Evolutionary conservation across 169 alveolate species (phyloP), one percentile per base, ranked within the genome.

Genomic region (Plasmodium gaboni): DNA sequence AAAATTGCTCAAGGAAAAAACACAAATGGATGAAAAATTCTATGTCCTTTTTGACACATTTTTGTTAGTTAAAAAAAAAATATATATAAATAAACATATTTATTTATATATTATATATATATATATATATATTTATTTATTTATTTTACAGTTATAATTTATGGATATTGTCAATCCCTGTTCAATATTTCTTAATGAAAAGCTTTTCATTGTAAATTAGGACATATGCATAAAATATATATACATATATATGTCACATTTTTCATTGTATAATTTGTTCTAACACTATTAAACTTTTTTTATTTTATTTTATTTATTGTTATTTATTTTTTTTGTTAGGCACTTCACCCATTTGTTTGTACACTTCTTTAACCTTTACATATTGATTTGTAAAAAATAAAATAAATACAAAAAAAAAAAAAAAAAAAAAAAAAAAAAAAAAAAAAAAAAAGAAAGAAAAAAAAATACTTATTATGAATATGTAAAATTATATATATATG

Each of bases 301-400:
- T 32, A 32, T 32, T 5, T 32, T 32, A 32, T 32, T 32, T 32
- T 32, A 32, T 22, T 87, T 15, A 48, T 87, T 65, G 69, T 63
- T 73, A 12, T 12, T 26, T 26, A 1, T 61, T 69, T 26, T 38
- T 38, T 68, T 59, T 74, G 15, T 13, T 42, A 74, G 91, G 61
- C 91, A 83, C 28, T 83, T 68, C 32, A 83, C 91, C 48, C 91
- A 83, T 46, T 48, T 83, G 85, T 83, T 57, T 15, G 53, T 83
- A 28, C 91, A 83, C 63, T 83, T 68, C 53, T 26, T 26, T 22
- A 83, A 83, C 46, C 86, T 83, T 68, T 51, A 12, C 17, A 83
- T 83, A 10, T 69, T 83, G 59, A 83, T 83, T 22, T 83, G 91
- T 83, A 83, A 83, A 10, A 69, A 63, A 44, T 7, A 51, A 64